phyloP scores from a whole-genome alignment of 2,329 filamentous ascomycete species.

The Verruconis gallopava region DNA sequence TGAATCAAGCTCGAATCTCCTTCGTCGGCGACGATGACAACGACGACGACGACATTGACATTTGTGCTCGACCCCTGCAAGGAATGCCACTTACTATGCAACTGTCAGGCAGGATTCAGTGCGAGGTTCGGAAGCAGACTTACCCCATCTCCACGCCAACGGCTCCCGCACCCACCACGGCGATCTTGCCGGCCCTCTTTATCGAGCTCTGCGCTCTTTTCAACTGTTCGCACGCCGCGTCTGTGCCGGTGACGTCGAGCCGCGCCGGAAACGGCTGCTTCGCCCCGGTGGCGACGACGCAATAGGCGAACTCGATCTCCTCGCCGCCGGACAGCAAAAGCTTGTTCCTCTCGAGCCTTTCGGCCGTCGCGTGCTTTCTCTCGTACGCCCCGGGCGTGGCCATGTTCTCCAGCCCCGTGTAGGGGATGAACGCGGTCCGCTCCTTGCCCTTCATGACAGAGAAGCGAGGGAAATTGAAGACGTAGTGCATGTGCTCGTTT shows the following conservation, averaged over 20 bases:
- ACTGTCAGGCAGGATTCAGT: too few species aligned
- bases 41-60: too few species aligned
- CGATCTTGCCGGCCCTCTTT: slow-evolving; percentile 25
- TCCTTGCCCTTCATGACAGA: slow-evolving; percentile 44
- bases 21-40: too few species aligned
- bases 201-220: background rate
- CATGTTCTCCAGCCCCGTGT: slow-evolving; percentile 29
- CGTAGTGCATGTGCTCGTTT: slow-evolving; percentile 48
- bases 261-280: slow-evolving; percentile 36
- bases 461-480: slow-evolving; percentile 47
- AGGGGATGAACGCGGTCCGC: slow-evolving; percentile 48
- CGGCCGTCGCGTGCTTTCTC: slow-evolving; percentile 33
- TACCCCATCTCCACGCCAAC: slow-evolving; percentile 50
- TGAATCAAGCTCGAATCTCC: too few species aligned
- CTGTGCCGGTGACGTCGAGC: slow-evolving; percentile 30
- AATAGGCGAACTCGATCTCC: slow-evolving; percentile 39
- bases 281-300: slow-evolving; percentile 46
- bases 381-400: slow-evolving; percentile 23
- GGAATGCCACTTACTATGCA: too few species aligned
- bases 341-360: slow-evolving; percentile 22
- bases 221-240: background rate
- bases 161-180: slow-evolving; percentile 42
- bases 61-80: too few species aligned
- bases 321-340: slow-evolving; percentile 33
- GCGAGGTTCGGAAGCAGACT: too few species aligned